Evolutionary conservation across 2,329 filamentous ascomycete species (phyloP).

Genomic region (Diaporthe sp.): DNA sequence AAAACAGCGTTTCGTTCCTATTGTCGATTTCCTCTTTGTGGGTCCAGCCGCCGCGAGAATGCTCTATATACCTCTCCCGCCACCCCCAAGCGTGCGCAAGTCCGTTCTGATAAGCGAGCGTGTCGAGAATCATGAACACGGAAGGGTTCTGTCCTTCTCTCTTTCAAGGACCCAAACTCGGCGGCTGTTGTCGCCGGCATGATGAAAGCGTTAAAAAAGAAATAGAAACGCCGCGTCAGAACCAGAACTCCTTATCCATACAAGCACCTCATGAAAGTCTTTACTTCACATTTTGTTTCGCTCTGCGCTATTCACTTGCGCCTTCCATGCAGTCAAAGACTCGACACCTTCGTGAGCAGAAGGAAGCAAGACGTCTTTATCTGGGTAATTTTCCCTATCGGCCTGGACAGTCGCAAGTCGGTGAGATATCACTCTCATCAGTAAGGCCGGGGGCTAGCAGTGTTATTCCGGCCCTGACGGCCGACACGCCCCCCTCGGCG

Average conservation of each 20-base stretch:
- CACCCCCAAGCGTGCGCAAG: background rate
- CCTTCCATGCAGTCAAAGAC: slow-evolving; percentile 6
- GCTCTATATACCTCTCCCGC: slow-evolving; percentile 31
- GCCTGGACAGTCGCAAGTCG: background rate
- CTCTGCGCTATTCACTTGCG: slow-evolving; percentile 18
- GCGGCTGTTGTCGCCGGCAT: slow-evolving; percentile 8
- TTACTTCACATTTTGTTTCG: slow-evolving; percentile 23
- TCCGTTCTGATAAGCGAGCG: slow-evolving; percentile 23
- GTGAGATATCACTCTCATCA: background rate
- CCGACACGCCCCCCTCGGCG: slow-evolving; percentile 40
- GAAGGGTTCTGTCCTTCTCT: background rate
- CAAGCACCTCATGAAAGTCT: slow-evolving; percentile 23
- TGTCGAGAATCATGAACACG: slow-evolving; percentile 19
- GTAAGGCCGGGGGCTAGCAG: slow-evolving; percentile 40
- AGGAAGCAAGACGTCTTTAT: background rate
- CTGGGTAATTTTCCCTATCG: background rate
- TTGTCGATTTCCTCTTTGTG: slow-evolving; percentile 26
- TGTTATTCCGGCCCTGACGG: slow-evolving; percentile 40
- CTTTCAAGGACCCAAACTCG: background rate
- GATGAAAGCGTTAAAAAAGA: background rate
- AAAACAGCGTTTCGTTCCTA: slow-evolving; percentile 30
- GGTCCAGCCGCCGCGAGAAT: slow-evolving; percentile 27
- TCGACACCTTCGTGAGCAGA: background rate
- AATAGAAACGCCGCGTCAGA: slow-evolving; percentile 31
- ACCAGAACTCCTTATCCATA: slow-evolving; percentile 14